Base-by-base conservation (phyloP, 225 moss, liverwort and hornwort species). In the Thuidium tamariscinum region DNA sequence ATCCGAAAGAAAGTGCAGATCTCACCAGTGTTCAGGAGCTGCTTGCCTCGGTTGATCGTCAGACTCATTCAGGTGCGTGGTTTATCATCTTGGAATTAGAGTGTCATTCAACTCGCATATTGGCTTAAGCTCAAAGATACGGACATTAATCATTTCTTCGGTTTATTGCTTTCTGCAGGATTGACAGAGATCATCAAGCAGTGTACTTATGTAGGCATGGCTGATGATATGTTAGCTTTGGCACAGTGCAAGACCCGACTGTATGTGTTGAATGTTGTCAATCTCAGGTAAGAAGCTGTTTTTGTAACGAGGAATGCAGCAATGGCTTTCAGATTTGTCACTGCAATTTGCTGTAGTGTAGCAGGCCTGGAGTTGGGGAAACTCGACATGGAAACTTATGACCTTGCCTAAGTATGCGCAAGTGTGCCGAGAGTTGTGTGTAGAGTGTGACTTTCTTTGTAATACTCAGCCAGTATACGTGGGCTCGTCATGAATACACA, bases 221-320 rank as follows among this genome's bases (percentile, higher is more conserved):
- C 96, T 55, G 97, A 97, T 88, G 95, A 94, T 77, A 89, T 90
- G 27, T 85, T 96, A 83, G 95, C 97, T 85, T 91, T 99, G 89
- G 94, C 94, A 74, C 98, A 98, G 89, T 95, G 92, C 87, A 97
- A 97, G 89, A 98, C 98, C 63, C 94, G 95, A 65, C 94, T 98
- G 22, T 95, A 95, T 82, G 93, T 98, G 62, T 80, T 96, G 74
- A 94, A 95, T 82, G 91, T 98, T 77, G 90, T 96, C 86, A 94
- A 93, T 71, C 93, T 98, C 81, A 97, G 97, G 97, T 97, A 80
- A 91, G 91, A 82, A 81, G 21, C 60, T 85, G 75, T 84, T 84
- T n/a, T 73, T 79, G 75, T 48, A 39, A 63, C 72, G 59, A 85
- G 46, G 44, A 32, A 81, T 61, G 61, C 73, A 68, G 48, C 48